Percentiles rank a stretch among this genome's conserved stretches.
phyloP scores from a whole-genome alignment of 2,329 filamentous ascomycete genomes.

The Xylaria sp. region DNA sequence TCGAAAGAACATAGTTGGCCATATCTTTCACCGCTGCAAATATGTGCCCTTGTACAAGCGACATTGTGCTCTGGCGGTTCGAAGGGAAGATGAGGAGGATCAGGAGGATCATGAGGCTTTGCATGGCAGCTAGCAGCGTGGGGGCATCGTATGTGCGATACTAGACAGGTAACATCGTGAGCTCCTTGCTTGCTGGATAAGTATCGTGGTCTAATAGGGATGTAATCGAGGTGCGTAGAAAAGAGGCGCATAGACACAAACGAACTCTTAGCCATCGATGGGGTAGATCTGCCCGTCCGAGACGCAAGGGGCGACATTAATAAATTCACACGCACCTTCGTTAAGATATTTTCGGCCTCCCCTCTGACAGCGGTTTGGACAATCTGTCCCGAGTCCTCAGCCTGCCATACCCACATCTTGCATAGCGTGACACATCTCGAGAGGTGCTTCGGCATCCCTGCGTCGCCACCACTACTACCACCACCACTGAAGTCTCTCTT shows the following conservation, averaged over 20 bases:
- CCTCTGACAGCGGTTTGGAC: slow-evolving; percentile 47
- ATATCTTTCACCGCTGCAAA: slow-evolving; percentile 48
- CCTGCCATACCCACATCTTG: slow-evolving; percentile 52
- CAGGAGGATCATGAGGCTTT: slow-evolving; percentile 51
- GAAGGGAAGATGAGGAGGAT: slow-evolving; percentile 53
- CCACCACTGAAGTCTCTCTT: neutral
- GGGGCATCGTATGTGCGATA: slow-evolving; percentile 48
- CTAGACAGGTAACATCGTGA: slow-evolving; percentile 35
- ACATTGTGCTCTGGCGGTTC: slow-evolving; percentile 37
- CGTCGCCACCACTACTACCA: neutral
- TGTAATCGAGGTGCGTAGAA: neutral
- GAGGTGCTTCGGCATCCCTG: slow-evolving; percentile 45
- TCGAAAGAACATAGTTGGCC: slow-evolving; percentile 46
- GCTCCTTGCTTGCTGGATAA: neutral
- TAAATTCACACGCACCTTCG: slow-evolving; percentile 41
- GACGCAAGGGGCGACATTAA: neutral
- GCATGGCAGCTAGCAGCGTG: slow-evolving; percentile 49
- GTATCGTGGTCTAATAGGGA: neutral
- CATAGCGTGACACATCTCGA: slow-evolving; percentile 50
- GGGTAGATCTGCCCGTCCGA: neutral
- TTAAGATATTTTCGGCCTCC: slow-evolving; percentile 48
- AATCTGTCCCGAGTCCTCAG: slow-evolving; percentile 43
- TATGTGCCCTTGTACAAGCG: slow-evolving; percentile 41
- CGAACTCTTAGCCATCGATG: neutral
- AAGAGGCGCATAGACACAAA: neutral